phyloP scores from a whole-genome alignment of 495 filamentous ascomycete genomes.

The Apodospora peruviana region DNA sequence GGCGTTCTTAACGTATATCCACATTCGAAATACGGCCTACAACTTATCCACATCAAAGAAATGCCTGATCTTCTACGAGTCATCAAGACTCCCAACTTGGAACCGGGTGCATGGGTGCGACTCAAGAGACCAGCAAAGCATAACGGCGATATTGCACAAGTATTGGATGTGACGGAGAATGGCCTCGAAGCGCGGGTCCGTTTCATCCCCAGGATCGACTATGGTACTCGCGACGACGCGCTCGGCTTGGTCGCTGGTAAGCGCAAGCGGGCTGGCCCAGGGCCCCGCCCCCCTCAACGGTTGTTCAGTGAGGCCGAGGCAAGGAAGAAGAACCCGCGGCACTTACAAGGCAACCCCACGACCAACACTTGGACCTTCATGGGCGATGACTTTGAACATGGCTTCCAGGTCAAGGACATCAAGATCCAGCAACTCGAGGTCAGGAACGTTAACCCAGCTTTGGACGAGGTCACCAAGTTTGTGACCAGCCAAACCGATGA shows the following conservation, averaged over 20 bases:
- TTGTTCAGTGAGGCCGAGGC: conserved; percentile 94
- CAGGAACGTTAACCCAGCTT: conserved; percentile 82
- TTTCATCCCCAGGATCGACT: conserved; percentile 86
- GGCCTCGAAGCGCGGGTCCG: conserved; percentile 81
- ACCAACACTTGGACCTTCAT: conserved; percentile 76
- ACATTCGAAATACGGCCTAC: conserved; percentile 34
- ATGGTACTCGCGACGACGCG: conserved; percentile 76
- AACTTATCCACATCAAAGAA: conserved; percentile 96
- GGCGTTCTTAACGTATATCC: conserved; percentile 60
- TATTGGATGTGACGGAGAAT: conserved; percentile 89
- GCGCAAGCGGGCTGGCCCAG: conserved; percentile 65
- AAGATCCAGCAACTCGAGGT: conserved; percentile 78
- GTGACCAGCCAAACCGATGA: conserved; percentile 82
- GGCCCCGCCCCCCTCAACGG: conserved; percentile 75
- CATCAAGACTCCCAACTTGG: conserved; percentile 75
- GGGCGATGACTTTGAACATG: conserved; percentile 83
- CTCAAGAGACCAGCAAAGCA: conserved; percentile 77
- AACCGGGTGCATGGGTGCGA: conserved; percentile 87
- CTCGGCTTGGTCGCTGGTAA: conserved; percentile 55
- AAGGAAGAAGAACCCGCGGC: conserved; percentile 75
- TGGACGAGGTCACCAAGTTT: conserved; percentile 94
- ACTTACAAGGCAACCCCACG: conserved; percentile 55
- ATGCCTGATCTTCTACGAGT: conserved; percentile 94
- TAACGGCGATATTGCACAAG: conserved; percentile 82
- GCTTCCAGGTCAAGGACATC: conserved; percentile 90